A percentile compares a stretch with the other conserved stretches of the same genome.
These are phyloP conservation scores for Trichomonas gallinae DNA, from an alignment of 208 protist genomes.

Conservation along the genomic window DNA sequence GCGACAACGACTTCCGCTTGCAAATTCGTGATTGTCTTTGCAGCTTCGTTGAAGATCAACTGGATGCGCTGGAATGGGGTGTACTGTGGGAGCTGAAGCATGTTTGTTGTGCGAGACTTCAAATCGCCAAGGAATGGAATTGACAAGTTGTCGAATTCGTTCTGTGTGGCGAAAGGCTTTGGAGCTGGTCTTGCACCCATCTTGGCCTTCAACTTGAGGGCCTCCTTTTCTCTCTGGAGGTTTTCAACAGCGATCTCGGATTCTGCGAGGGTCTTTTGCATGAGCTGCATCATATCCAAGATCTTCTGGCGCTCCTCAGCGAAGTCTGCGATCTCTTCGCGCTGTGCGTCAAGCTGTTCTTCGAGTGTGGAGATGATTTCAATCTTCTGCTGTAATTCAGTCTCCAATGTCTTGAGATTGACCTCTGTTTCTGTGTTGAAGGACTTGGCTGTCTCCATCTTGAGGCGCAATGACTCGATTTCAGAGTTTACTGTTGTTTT, in stretches of 20 bases:
- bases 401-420: not conserved
- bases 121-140: not conserved
- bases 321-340: not conserved
- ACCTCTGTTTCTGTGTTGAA: not conserved
- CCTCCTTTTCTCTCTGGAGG: not conserved
- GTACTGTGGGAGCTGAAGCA: not conserved
- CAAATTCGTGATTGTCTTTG: not conserved
- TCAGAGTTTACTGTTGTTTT: not conserved
- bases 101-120: not conserved
- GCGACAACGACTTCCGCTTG: not conserved
- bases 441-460: not conserved
- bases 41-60: not conserved
- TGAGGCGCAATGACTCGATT: not conserved
- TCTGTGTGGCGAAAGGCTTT: not conserved
- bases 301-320: not conserved
- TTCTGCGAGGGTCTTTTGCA: not conserved
- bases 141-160: not conserved
- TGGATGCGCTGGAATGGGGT: not conserved
- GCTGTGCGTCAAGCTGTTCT: not conserved
- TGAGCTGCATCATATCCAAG: not conserved
- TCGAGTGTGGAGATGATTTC: not conserved
- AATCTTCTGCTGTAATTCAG: not conserved
- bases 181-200: not conserved
- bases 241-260: not conserved
- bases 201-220: not conserved